These are phyloP conservation scores for Colletotrichum lentis DNA, from an alignment of 2,329 filamentous ascomycete genomes.

Conservation along the genomic window DNA sequence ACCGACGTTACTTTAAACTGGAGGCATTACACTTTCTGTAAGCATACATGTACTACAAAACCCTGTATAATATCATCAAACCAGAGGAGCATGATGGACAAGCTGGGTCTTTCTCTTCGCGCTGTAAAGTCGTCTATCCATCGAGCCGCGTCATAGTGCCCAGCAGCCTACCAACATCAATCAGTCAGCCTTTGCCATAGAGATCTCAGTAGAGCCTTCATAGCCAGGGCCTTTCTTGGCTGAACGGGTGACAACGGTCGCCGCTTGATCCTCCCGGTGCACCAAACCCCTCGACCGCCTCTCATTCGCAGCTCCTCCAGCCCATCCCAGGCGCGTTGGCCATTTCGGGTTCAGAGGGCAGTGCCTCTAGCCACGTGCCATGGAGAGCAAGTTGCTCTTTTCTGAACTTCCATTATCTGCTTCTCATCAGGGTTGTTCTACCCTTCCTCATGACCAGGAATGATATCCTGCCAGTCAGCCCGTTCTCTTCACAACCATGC, in stretches of 20 bases:
- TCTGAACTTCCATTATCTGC: not conserved
- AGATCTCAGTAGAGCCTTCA: too few relatives aligned
- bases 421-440: not conserved
- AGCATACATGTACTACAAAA: constrained; percentile 30
- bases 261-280: not conserved
- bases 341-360: not conserved
- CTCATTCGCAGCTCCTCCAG: not conserved
- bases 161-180: not conserved
- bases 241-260: not conserved
- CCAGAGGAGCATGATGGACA: not conserved
- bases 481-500: constrained; percentile 46
- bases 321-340: not conserved
- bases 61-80: constrained; percentile 38
- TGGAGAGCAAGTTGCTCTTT: not conserved
- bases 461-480: not conserved
- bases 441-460: not conserved
- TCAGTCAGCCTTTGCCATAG: too few relatives aligned
- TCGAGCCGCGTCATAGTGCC: not conserved
- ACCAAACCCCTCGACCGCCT: not conserved
- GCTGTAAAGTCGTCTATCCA: too few relatives aligned
- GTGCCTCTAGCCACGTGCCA: not conserved
- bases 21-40: constrained; percentile 1
- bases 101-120: not conserved
- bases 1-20: constrained; percentile 21
- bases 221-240: not conserved